These are phyloP conservation scores for Huntiella moniliformis DNA, from an alignment of 2,329 filamentous ascomycete genomes.

Conservation along the genomic window DNA sequence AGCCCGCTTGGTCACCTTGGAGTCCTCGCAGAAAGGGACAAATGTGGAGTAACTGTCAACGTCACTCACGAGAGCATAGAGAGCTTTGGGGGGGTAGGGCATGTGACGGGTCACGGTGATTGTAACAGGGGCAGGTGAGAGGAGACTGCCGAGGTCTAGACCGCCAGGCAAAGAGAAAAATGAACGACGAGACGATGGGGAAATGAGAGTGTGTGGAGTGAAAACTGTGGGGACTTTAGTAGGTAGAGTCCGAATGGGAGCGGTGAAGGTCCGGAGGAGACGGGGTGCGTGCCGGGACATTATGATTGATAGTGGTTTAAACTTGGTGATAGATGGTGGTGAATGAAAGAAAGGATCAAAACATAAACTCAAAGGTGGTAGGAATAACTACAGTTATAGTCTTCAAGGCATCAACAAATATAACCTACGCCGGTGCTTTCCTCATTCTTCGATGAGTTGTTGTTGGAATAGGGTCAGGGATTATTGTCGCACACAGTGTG, in stretches of 20 bases:
- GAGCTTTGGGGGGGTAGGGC: slow-evolving; percentile 47
- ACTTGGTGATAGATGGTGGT: neutral
- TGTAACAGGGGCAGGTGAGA: slow-evolving; percentile 29
- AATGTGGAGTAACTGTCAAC: slow-evolving; percentile 69
- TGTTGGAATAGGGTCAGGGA: too few species aligned
- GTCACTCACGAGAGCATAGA: slow-evolving; percentile 79
- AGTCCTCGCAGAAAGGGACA: slow-evolving; percentile 75
- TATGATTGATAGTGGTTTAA: neutral
- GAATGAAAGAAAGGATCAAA: neutral
- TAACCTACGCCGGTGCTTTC: too few species aligned
- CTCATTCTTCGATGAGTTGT: too few species aligned
- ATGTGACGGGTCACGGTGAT: slow-evolving; percentile 59
- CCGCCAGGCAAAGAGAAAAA: slow-evolving; percentile 18
- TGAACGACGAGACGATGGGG: slow-evolving; percentile 18
- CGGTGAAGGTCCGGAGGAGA: slow-evolving; percentile 12
- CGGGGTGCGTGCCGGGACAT: slow-evolving; percentile 1
- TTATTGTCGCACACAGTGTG: too few species aligned
- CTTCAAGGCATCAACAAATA: too few species aligned
- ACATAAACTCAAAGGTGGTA: too few species aligned
- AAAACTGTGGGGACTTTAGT: neutral
- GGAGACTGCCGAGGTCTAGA: slow-evolving; percentile 14
- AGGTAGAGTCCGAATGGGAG: neutral
- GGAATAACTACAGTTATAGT: too few species aligned
- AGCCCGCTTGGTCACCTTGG: slow-evolving; percentile 53
- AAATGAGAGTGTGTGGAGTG: neutral